A percentile compares a stretch with the other conserved stretches of the same genome.
phyloP scores from a whole-genome alignment of 805 yeast species.

The Candida adriatica region DNA sequence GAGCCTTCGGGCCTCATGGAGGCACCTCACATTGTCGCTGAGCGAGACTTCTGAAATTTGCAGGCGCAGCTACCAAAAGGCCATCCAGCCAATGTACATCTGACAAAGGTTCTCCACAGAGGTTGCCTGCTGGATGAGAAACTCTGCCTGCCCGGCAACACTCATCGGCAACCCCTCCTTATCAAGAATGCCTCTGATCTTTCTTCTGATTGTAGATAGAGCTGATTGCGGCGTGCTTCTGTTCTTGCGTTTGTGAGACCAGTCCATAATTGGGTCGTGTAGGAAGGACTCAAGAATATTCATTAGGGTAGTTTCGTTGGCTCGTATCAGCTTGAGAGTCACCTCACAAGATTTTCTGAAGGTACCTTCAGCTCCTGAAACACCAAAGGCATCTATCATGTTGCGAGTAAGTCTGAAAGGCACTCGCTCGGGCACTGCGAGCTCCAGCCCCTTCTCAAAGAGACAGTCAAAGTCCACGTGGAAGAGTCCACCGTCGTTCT shows the following conservation, averaged over 20 bases:
- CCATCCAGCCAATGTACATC: constrained; percentile 95
- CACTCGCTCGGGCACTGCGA: constrained; percentile 84
- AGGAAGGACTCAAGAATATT: constrained; percentile 87
- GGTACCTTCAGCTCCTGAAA: constrained; percentile 83
- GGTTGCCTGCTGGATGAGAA: constrained; percentile 75
- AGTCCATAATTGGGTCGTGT: constrained; percentile 86
- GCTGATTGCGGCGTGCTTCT: constrained; percentile 56
- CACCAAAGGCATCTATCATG: constrained; percentile 84
- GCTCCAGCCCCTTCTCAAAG: constrained; percentile 72
- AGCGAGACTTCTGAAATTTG: no score
- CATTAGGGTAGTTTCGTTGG: constrained; percentile 77
- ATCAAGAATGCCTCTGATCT: constrained; percentile 76
- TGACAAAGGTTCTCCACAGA: constrained; percentile 62
- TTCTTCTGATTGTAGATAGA: constrained; percentile 63
- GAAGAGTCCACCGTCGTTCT: constrained; percentile 67
- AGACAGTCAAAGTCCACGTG: constrained; percentile 97
- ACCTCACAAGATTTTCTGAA: constrained; percentile 84
- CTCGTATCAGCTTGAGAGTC: constrained; percentile 63
- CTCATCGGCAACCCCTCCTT: constrained; percentile 83
- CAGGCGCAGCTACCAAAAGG: constrained; percentile 38
- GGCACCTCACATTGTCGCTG: no score
- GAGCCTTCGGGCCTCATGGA: no score
- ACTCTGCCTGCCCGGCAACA: constrained; percentile 89
- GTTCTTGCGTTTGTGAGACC: constrained; percentile 43
- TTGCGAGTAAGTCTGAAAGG: constrained; percentile 91